Percentiles rank a stretch among this genome's conserved stretches.
Conservation (phyloP, 2,329 filamentous ascomycete species). For the Coleophoma crateriformis region DNA sequence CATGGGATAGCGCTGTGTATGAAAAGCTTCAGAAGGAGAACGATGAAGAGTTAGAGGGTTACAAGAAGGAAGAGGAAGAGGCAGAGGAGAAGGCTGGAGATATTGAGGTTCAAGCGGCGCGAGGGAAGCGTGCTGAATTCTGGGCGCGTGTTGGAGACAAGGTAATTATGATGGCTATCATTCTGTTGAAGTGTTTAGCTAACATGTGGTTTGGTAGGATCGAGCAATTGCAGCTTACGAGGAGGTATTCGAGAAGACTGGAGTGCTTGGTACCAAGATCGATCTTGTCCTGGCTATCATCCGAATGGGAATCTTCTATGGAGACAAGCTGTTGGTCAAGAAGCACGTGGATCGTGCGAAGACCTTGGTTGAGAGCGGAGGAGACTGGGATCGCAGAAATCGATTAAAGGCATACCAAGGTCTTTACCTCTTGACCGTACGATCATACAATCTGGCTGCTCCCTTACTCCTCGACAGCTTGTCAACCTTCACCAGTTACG, state of each 20-base stretch:
- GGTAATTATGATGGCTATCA: constrained; percentile 39
- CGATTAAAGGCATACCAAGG: constrained; percentile 98
- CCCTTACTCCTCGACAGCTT: constrained; percentile 93
- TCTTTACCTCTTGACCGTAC: constrained; percentile 84
- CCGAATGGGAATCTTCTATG: constrained; percentile 92
- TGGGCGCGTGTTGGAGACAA: constrained; percentile 96
- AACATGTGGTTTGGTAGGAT: constrained; percentile 52
- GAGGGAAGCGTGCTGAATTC: constrained; percentile 93
- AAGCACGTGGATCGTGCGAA: constrained; percentile 89
- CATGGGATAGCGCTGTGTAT: constrained; percentile 91
- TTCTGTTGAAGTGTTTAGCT: constrained; percentile 4
- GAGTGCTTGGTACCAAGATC: constrained; percentile 93
- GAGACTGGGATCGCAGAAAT: constrained; percentile 98
- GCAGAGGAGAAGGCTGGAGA: constrained; percentile 94
- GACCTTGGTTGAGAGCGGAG: constrained; percentile 85
- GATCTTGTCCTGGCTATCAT: constrained; percentile 95
- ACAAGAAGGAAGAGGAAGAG: constrained; percentile 87
- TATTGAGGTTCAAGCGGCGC: constrained; percentile 86
- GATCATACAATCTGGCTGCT: constrained; percentile 83
- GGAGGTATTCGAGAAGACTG: constrained; percentile 93
- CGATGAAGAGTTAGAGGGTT: constrained; percentile 67
- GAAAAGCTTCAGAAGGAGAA: constrained; percentile 71
- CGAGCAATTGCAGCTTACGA: constrained; percentile 92
- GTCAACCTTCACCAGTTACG: constrained; percentile 97
- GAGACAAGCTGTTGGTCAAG: constrained; percentile 86